phyloP scores from a whole-genome alignment of 2,329 filamentous ascomycete genomes.

The Aspergillus vadensis region DNA sequence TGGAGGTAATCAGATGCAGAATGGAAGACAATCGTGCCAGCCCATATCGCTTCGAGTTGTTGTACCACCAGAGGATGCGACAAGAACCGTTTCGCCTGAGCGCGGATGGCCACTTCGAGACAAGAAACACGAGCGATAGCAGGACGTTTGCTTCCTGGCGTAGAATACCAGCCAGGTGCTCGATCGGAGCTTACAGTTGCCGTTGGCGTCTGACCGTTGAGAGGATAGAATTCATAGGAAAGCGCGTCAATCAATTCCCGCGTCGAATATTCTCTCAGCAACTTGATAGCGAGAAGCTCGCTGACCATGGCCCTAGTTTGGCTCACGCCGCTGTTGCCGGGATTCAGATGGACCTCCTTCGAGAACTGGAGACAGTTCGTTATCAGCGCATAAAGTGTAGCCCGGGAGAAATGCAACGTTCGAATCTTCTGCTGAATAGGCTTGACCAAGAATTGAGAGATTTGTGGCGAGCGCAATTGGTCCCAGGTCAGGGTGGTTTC shows the following conservation, averaged over 20 bases:
- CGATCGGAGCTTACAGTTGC: slow-evolving; percentile 39
- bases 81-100: slow-evolving; percentile 88
- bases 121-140: slow-evolving; percentile 79
- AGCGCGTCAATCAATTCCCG: slow-evolving; percentile 90
- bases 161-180: slow-evolving; percentile 34
- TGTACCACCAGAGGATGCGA: slow-evolving; percentile 90
- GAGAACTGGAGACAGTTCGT: slow-evolving; percentile 91
- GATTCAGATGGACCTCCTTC: slow-evolving; percentile 80
- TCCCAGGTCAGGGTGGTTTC: slow-evolving; percentile 95
- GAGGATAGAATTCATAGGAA: slow-evolving; percentile 91
- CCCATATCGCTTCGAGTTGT: slow-evolving; percentile 97
- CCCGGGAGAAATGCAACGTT: slow-evolving; percentile 78
- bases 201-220: slow-evolving; percentile 72
- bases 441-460: slow-evolving; percentile 93
- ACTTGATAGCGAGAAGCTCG: slow-evolving; percentile 84
- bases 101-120: slow-evolving; percentile 88
- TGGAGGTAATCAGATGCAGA: slow-evolving; percentile 84
- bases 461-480: slow-evolving; percentile 89
- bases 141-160: slow-evolving; percentile 49
- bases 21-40: slow-evolving; percentile 91
- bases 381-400: slow-evolving; percentile 85
- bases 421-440: slow-evolving; percentile 91
- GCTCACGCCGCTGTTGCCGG: slow-evolving; percentile 80
- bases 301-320: slow-evolving; percentile 84
- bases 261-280: slow-evolving; percentile 86